These are phyloP conservation scores for Cunninghamia lanceolata DNA, from an alignment of 75 land plant species.

Conservation along the genomic window DNA sequence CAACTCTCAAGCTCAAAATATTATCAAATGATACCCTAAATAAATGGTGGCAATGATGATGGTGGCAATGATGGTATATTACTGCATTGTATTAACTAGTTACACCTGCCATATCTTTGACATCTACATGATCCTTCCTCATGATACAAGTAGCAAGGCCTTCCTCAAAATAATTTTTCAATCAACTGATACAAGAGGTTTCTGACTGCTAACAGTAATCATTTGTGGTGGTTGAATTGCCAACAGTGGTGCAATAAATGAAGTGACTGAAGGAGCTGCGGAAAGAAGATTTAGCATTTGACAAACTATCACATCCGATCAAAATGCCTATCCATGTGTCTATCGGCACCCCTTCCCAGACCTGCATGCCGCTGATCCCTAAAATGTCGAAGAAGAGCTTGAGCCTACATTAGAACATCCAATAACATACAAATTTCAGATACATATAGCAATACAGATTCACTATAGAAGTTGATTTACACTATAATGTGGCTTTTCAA, in stretches of 20 bases:
- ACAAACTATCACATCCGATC: slow-evolving; percentile 3
- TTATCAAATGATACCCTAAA: not conserved
- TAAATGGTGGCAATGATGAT: slow-evolving; percentile 1
- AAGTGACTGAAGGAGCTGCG: not conserved
- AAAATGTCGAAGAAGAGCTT: slow-evolving; percentile 80
- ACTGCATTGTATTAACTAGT: not conserved
- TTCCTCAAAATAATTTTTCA: not conserved
- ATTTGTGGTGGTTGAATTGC: not conserved
- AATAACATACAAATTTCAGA: not conserved
- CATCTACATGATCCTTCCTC: not conserved
- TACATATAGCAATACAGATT: slow-evolving; percentile 1
- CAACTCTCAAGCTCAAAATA: not conserved
- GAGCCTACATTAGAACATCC: slow-evolving; percentile 50
- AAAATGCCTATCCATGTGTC: slow-evolving; percentile 11
- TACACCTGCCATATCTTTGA: slow-evolving; percentile 6
- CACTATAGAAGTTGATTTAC: not conserved
- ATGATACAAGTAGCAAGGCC: not conserved
- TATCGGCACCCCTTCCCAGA: slow-evolving; percentile 44
- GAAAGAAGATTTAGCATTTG: not conserved
- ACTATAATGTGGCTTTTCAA: not conserved
- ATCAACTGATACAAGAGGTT: not conserved
- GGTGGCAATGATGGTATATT: not conserved
- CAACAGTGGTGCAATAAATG: not conserved
- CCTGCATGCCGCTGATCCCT: slow-evolving; percentile 81
- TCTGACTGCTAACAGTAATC: slow-evolving; percentile 4